Evolutionary conservation across 2,329 filamentous ascomycete genomes (phyloP), one percentile per base, ranked within the genome.

Genomic region (Diaporthe australafricana): DNA sequence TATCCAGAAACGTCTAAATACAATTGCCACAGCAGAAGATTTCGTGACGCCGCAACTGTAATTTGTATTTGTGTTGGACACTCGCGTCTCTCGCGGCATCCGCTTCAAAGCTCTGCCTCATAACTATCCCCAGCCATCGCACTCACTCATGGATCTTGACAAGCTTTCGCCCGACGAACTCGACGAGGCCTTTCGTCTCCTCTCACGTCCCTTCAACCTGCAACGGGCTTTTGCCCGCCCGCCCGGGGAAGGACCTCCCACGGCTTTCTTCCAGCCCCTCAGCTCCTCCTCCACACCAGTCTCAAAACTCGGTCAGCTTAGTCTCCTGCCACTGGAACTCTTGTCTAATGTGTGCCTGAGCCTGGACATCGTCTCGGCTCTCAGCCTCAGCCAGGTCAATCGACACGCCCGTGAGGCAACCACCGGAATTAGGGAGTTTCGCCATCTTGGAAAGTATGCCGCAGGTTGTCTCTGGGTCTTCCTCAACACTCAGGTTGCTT

Each of bases 371-470:
- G 42, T 42, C 30, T 50, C 60, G 17, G 60, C 60, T 20, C 50
- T 65, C 30, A 50, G 60, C 42, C 22, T 65, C 60, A 50, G 60
- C 60, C 60, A 50, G n/a, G 45, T 32, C 16, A 42, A 45, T 45
- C 60, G 45, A 38, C 17, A 63, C 47, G 60, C 60, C 7, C 60
- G 60, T 42, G 60, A 22, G 42, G 42, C 42, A 20, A 11, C 48
- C 20, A 9, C 60, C 60, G 35, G 60, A 42, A 22, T 48, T 3
- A 63, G 9, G 16, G 42, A 48, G 32, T 38, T 35, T n/a, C 60
- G 60, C 30, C 42, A 48, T 27, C 12, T 38, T 16, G 60, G 60
- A 5, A 35, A 17, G 30, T 27, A 63, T 27, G 7, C 14, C 27
- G 27, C 60, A 3, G 60, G 42, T 25, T 63, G 60, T 25, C 60